Evolutionary conservation across 352 stramenopile genomes (phyloP).

Genomic region (Globisporangium orthogonon): DNA sequence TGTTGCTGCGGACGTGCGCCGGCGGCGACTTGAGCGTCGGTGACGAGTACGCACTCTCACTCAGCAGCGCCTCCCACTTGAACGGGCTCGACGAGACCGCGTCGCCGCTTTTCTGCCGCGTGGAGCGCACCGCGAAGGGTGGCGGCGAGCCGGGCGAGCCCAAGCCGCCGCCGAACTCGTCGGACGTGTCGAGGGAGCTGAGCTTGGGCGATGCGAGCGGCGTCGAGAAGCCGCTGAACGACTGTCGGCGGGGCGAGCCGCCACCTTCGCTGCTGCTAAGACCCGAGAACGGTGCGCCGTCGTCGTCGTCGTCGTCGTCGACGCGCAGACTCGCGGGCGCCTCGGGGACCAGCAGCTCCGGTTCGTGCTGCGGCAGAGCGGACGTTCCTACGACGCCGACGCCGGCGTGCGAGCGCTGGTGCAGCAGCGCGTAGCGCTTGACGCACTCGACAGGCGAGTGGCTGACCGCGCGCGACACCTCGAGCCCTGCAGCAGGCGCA

Average conservation of each 20-base stretch:
- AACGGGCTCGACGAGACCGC: constrained; percentile 35
- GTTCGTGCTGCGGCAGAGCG: not conserved
- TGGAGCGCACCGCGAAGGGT: constrained; percentile 47
- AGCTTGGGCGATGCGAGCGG: constrained; percentile 53
- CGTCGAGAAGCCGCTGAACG: constrained; percentile 54
- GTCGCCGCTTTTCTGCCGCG: constrained; percentile 6
- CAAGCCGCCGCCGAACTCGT: constrained; percentile 31
- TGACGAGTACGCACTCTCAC: constrained; percentile 52
- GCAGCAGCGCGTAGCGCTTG: constrained; percentile 71
- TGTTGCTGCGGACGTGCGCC: constrained; percentile 12
- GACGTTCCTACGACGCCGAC: not conserved
- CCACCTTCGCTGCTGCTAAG: constrained; percentile 43
- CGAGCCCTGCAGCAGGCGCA: constrained; percentile 35
- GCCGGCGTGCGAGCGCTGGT: constrained; percentile 15
- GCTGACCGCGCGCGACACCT: constrained; percentile 48
- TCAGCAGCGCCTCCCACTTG: constrained; percentile 56
- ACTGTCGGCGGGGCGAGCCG: constrained; percentile 18
- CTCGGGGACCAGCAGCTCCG: not conserved
- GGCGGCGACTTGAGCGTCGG: constrained; percentile 41
- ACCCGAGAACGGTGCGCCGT: constrained; percentile 23
- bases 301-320: constrained; percentile 17
- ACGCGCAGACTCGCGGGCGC: constrained; percentile 12
- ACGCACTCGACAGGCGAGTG: constrained; percentile 73
- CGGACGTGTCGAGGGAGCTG: constrained; percentile 44
- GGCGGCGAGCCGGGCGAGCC: constrained; percentile 53